Conservation (phyloP, 1,284 basidiomycete species). For the Ceratobasidium sp. region DNA sequence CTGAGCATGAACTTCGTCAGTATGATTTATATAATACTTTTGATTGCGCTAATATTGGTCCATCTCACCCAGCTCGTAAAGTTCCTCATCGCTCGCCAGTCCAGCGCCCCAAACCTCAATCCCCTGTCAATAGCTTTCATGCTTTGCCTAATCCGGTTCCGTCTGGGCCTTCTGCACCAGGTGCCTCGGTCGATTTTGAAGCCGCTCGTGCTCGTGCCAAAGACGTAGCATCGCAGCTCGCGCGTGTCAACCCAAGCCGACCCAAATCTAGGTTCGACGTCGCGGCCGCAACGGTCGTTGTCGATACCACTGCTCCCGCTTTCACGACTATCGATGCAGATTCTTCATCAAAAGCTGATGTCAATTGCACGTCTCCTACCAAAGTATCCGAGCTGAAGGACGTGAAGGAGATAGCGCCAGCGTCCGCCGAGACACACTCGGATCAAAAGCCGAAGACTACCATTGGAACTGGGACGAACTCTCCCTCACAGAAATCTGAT, state of each 20-base stretch:
- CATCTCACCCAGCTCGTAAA: slow-evolving; percentile 17
- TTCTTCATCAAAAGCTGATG: neutral
- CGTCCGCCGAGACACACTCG: neutral
- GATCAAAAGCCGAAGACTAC: neutral
- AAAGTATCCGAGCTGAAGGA: neutral
- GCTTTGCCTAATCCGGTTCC: neutral
- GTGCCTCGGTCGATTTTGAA: slow-evolving; percentile 15
- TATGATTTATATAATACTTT: neutral
- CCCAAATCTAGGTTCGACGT: slow-evolving; percentile 10
- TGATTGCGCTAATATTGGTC: neutral
- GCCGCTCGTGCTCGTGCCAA: slow-evolving; percentile 20
- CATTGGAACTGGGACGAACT: neutral
- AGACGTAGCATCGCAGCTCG: slow-evolving; percentile 16
- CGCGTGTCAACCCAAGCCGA: neutral
- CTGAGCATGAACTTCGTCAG: slow-evolving; percentile 26
- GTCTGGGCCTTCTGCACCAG: neutral
- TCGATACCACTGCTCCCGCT: neutral
- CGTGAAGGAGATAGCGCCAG: neutral
- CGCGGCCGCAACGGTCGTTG: neutral
- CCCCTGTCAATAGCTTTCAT: slow-evolving; percentile 10
- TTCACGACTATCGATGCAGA: neutral
- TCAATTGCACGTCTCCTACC: neutral
- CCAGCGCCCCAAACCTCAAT: slow-evolving; percentile 13
- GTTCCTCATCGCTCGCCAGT: slow-evolving; percentile 17
- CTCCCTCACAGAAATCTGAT: slow-evolving; percentile 17